Base-by-base conservation (phyloP, 2,329 filamentous ascomycete genomes). In the Aspergillus latus region DNA sequence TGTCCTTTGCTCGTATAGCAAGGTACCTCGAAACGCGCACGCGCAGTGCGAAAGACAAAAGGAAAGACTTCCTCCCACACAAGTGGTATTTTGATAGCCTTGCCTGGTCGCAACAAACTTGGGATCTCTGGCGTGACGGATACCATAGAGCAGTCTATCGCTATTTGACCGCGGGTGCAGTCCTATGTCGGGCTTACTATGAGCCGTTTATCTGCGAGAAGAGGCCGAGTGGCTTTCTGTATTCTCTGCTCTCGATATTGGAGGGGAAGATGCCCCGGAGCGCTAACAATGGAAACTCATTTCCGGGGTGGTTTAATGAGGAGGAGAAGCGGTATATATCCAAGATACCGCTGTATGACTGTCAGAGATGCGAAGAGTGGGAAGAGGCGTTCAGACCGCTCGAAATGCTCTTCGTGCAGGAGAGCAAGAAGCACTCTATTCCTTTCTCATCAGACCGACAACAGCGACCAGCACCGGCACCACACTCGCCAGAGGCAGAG, bases 71-170 rank as follows among this genome's bases (percentile, higher is more conserved):
- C 8, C 34, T 54, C 9, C 45, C 50, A 4, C 28, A 50, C 29
- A 45, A 10, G 10, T 45, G 36, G 44, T 13, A 49, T 16, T 29
- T 37, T 5, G 47, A 52, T 11, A 49, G 37, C 15, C 29, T 32
- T n/a, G 10, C 44, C 9, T 50, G 32, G 47, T 4, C 13, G 0
- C 13, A 16, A 8, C 1, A 2, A 7, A 30, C 44, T 9, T 58
- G 56, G 51, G 8, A n/a, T 6, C 1, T 39, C 5, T 58, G 52
- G 56, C 26, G 36, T 5, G 56, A 55, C 15, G 7, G 21, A 2
- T 55, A 46, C 3, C 52, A 55, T 26, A 15, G 52, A 10, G 52
- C 56, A 1, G 13, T 58, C 1, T 58, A 58, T 36, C 43, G 56
- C 2, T 29, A 47, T 43, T 39, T 58, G 9, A n/a, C 52, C 9